These are phyloP conservation scores for Hypomontagnella submonticulosa DNA, from an alignment of 495 filamentous ascomycete species.

Conservation along the genomic window DNA sequence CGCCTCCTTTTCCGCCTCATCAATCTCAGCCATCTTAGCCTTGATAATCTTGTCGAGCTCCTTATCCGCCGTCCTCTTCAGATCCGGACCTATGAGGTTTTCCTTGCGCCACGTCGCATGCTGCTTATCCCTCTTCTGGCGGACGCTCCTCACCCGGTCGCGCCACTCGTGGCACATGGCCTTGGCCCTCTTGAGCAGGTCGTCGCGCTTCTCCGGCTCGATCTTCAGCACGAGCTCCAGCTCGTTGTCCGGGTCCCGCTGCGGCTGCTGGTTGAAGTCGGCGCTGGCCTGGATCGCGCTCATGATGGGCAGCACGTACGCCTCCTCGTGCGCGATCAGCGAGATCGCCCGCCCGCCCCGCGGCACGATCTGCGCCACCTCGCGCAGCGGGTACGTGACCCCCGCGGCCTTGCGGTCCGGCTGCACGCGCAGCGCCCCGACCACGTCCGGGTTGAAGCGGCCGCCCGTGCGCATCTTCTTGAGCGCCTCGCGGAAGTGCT, in stretches of 20 bases:
- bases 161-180: slow-evolving; percentile 68
- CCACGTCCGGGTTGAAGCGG: slow-evolving; percentile 72
- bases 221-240: slow-evolving; percentile 78
- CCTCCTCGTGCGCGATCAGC: slow-evolving; percentile 64
- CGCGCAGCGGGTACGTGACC: slow-evolving; percentile 67
- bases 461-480: slow-evolving; percentile 68
- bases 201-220: slow-evolving; percentile 69
- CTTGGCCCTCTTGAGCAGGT: slow-evolving; percentile 68
- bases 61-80: slow-evolving; percentile 71
- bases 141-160: slow-evolving; percentile 63
- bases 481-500: slow-evolving; percentile 70
- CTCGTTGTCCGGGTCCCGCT: slow-evolving; percentile 72
- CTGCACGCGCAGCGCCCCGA: slow-evolving; percentile 73
- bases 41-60: slow-evolving; percentile 82
- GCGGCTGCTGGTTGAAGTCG: slow-evolving; percentile 77
- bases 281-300: slow-evolving; percentile 73
- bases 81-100: slow-evolving; percentile 69
- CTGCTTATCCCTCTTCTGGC: slow-evolving; percentile 69
- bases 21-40: slow-evolving; percentile 72
- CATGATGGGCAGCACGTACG: slow-evolving; percentile 76
- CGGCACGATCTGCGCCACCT: slow-evolving; percentile 80
- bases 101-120: slow-evolving; percentile 73
- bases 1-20: slow-evolving; percentile 72
- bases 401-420: slow-evolving; percentile 54
- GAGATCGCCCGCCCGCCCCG: slow-evolving; percentile 71